Base-by-base conservation (phyloP, 345 rosid species). In the Aurinia saxatilis region DNA sequence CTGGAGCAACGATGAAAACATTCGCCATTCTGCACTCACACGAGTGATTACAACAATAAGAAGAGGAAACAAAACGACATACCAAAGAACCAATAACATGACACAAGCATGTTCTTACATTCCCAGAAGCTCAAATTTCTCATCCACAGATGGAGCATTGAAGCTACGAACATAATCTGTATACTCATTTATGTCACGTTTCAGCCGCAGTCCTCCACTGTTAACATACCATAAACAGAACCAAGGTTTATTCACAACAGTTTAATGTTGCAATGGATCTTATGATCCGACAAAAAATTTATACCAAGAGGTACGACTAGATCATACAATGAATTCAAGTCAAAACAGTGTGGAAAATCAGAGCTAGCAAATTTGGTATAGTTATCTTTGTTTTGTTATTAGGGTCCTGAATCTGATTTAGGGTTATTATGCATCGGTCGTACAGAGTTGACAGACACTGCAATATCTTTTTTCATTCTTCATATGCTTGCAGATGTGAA, bases 171-270 rank as follows among this genome's bases (percentile, higher is more conserved):
- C 89, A 76, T 84, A 90, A 42, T 80, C 95, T 63, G 84, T 93
- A 71, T 95, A 95, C 80, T 83, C 99, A 1, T 81, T 83, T 77
- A 95, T 84, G 75, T 88, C 97, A 80, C 97, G 95, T 75, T 95
- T 90, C 84, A 90, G 81, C 66, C 89, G 86, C 66, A 95, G 73
- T 55, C 99, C 99, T 73, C 99, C 99, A 76, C 99, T 86, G 72
- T 64, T 68, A 13, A 47, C n/a, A n/a, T 35, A 46, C 30, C 41
- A 50, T 6, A 9, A 19, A 21, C 38, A 56, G 12, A 54, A 55
- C 45, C 62, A 48, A 46, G 3, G 8, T 30, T 56, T 44, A 60
- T 29, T 61, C 42, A 30, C 46, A 38, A 39, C 50, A 17, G 8
- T 34, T 40, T 39, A 4, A 27, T 19, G 8, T n/a, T 8, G 50